These are phyloP conservation scores for Dictyostelium capitatum DNA, from an alignment of 78 protist genomes.

Conservation along the genomic window DNA sequence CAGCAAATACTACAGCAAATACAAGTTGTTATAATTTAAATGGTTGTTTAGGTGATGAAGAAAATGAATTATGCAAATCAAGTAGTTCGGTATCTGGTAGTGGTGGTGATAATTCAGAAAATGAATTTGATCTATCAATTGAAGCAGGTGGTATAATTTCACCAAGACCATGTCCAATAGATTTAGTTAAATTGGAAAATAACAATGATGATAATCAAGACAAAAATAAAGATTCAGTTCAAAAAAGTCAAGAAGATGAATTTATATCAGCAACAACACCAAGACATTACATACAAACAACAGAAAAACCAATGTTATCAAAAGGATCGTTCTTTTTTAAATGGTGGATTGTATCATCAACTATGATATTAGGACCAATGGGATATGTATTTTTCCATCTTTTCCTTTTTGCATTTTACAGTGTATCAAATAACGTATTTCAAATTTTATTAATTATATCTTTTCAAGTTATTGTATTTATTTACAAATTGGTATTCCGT, in stretches of 20 bases:
- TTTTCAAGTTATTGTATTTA: conserved; percentile 20
- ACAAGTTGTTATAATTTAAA: background rate
- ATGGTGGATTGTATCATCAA: conserved; percentile 59
- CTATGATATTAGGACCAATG: conserved; percentile 41
- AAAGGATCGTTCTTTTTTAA: conserved; percentile 14
- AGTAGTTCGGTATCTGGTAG: background rate
- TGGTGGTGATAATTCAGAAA: background rate
- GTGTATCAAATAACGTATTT: conserved; percentile 5
- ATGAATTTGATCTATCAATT: background rate
- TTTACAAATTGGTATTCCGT: conserved; percentile 38
- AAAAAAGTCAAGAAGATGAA: background rate
- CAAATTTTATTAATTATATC: conserved; percentile 28
- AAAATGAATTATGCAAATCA: background rate
- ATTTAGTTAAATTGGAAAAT: background rate
- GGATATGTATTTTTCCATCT: conserved; percentile 62
- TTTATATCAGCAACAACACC: conserved; percentile 9
- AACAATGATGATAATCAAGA: background rate
- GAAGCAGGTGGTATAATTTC: background rate
- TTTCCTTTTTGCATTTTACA: conserved; percentile 68
- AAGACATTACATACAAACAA: background rate
- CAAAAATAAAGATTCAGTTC: background rate
- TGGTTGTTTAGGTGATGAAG: background rate
- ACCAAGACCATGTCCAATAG: background rate
- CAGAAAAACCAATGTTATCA: background rate
- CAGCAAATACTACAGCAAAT: background rate